Conservation (phyloP, 1,284 basidiomycete species). For the Golubevia sp. region DNA sequence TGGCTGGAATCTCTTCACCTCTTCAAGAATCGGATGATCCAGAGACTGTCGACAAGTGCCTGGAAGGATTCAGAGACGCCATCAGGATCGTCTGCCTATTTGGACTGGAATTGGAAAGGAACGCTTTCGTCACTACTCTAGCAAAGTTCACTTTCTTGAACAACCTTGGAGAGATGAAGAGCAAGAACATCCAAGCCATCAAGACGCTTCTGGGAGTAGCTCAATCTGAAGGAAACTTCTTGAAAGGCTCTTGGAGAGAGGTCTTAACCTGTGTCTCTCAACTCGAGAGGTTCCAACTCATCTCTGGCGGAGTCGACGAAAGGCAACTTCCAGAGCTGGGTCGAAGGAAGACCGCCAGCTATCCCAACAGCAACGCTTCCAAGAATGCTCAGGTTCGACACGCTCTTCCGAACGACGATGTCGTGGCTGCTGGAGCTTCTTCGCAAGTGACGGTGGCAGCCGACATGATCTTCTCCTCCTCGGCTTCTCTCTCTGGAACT, state of each 20-base stretch:
- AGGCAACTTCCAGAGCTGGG: slow-evolving; percentile 77
- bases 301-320: slow-evolving; percentile 62
- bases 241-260: slow-evolving; percentile 59
- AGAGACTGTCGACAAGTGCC: slow-evolving; percentile 46
- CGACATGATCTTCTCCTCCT: slow-evolving; percentile 56
- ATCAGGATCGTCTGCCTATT: slow-evolving; percentile 60
- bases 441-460: slow-evolving; percentile 56
- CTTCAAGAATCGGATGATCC: slow-evolving; percentile 55
- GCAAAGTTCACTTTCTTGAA: slow-evolving; percentile 62
- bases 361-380: not conserved
- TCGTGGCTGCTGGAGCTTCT: slow-evolving; percentile 54
- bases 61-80: slow-evolving; percentile 56
- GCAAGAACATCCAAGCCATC: slow-evolving; percentile 61
- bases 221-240: slow-evolving; percentile 57
- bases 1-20: slow-evolving; percentile 55
- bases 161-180: slow-evolving; percentile 61
- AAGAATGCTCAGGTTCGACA: slow-evolving; percentile 11
- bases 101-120: slow-evolving; percentile 57
- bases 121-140: slow-evolving; percentile 59
- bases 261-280: slow-evolving; percentile 58
- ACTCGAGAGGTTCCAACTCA: slow-evolving; percentile 60
- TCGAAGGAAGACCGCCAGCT: slow-evolving; percentile 72
- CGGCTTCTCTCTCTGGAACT: slow-evolving; percentile 51
- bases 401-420: slow-evolving; percentile 47
- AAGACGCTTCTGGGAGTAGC: slow-evolving; percentile 58